Percentiles rank a stretch among this genome's conserved stretches.
Conservation (phyloP, 2,329 filamentous ascomycete species). For the Emericellopsis cladophorae region DNA sequence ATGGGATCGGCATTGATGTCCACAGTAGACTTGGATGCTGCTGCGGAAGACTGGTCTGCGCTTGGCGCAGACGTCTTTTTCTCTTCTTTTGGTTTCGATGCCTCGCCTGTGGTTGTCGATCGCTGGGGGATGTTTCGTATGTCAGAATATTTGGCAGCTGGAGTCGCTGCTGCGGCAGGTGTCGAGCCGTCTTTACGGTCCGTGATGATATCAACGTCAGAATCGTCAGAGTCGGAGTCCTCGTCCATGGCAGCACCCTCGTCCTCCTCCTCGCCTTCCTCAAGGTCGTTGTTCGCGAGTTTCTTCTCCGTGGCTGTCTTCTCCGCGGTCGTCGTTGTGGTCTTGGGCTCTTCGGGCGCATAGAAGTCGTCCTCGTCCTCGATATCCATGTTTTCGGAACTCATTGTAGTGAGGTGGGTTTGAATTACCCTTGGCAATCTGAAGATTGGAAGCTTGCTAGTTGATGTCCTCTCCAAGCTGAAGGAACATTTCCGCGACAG, state of each 20-base stretch:
- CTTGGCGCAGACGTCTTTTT: conserved; percentile 22
- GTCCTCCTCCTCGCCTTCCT: conserved; percentile 53
- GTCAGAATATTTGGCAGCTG: conserved; percentile 50
- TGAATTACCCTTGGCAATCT: not conserved
- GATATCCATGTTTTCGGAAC: conserved; percentile 38
- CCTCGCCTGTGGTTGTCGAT: conserved; percentile 36
- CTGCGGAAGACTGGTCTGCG: conserved; percentile 42
- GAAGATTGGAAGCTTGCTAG: too few relatives aligned
- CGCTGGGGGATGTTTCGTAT: conserved; percentile 53
- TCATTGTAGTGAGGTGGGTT: not conserved
- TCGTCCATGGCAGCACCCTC: conserved; percentile 48
- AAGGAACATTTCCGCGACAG: too few relatives aligned
- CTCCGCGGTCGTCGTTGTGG: conserved; percentile 9
- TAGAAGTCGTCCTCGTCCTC: conserved; percentile 60
- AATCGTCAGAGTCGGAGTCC: conserved; percentile 35
- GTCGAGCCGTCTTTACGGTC: conserved; percentile 53
- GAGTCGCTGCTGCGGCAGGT: conserved; percentile 38
- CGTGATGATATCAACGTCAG: conserved; percentile 59
- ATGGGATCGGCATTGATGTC: conserved; percentile 75
- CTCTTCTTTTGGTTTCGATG: conserved; percentile 19
- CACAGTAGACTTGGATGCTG: conserved; percentile 69
- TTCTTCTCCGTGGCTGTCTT: conserved; percentile 11
- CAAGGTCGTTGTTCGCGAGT: conserved; percentile 35
- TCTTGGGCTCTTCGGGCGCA: conserved; percentile 42
- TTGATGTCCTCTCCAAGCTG: too few relatives aligned